Evolutionary conservation across 805 yeast species (phyloP), one percentile per base, ranked within the genome.

Genomic region (Kluyveromyces nonfermentans): DNA sequence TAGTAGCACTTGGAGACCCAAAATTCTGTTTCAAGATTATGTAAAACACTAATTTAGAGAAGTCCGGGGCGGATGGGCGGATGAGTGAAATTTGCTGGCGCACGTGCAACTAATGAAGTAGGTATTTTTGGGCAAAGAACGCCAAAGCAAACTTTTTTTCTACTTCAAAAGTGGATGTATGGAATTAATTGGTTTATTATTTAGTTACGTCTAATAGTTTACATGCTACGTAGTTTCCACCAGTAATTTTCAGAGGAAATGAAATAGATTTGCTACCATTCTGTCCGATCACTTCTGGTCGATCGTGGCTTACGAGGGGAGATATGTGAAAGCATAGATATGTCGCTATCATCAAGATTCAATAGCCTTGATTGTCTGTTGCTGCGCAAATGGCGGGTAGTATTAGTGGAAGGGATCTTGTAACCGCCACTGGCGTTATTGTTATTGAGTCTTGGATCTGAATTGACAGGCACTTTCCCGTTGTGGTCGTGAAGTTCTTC

Each of bases 251-350:
- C 12, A 10, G 30, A 25, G 20, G 20, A 35, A 20, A 3, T 10
- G 6, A 5, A 19, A 35, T 12, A 9, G 3, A n/a, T 15, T 15
- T n/a, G 4, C 21, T 20, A 45, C 48, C 48, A 45, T 34, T 45
- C 41, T 19, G 43, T 45, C 22, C 54, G 48, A 4, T 64, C 65
- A 44, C 65, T 60, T 46, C 65, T 56, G 30, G 64, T 61, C n/a
- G 62, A 46, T 38, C 56, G 63, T 25, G 54, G 54, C 42, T 47
- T 52, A 12, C 20, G 50, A 7, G 59, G 48, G 2, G 62, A 56
- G 20, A 55, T 44, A 39, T 61, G 64, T n/a, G 66, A 62, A n/a
- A 62, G 53, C 66, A 62, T 62, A 7, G 66, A 62, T 8, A 62
- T 56, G 42, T 62, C 66, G 48, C 60, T 57, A 49, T 60, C 64